These are phyloP conservation scores for Vaccinium myrtillus DNA, from an alignment of 148 eudicot genomes.

Conservation along the genomic window DNA sequence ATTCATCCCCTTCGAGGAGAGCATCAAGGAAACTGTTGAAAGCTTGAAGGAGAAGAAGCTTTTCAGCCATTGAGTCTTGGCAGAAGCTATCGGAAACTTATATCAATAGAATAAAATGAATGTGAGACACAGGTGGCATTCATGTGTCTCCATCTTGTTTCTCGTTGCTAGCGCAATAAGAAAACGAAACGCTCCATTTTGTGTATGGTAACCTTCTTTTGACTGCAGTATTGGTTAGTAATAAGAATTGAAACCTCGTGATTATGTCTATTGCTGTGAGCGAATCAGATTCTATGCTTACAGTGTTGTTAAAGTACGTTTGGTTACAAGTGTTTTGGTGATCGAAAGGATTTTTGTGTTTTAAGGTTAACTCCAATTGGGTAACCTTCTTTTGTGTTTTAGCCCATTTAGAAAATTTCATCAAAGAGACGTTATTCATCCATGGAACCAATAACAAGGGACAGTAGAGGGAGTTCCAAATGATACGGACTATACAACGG, in stretches of 20 bases:
- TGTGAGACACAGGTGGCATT: neutral
- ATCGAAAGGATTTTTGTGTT: no score
- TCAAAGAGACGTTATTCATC: no score
- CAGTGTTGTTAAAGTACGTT: no score
- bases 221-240: neutral
- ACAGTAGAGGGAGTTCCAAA: no score
- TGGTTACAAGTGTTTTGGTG: no score
- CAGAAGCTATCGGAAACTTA: neutral
- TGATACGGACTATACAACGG: no score
- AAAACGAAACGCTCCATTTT: neutral
- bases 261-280: neutral
- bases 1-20: conserved; percentile 43
- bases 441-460: no score
- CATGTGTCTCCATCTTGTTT: neutral
- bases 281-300: no score
- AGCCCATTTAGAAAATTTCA: no score
- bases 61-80: conserved; percentile 8
- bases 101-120: neutral
- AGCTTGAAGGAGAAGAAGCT: conserved; percentile 62
- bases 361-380: no score
- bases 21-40: conserved; percentile 63
- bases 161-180: neutral
- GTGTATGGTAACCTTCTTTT: neutral
- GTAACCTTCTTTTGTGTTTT: no score
- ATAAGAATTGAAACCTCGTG: neutral